Percentiles rank a stretch among this genome's conserved stretches.
phyloP scores from a whole-genome alignment of 768 basidiomycete species.

The Panaeolus papilionaceus region DNA sequence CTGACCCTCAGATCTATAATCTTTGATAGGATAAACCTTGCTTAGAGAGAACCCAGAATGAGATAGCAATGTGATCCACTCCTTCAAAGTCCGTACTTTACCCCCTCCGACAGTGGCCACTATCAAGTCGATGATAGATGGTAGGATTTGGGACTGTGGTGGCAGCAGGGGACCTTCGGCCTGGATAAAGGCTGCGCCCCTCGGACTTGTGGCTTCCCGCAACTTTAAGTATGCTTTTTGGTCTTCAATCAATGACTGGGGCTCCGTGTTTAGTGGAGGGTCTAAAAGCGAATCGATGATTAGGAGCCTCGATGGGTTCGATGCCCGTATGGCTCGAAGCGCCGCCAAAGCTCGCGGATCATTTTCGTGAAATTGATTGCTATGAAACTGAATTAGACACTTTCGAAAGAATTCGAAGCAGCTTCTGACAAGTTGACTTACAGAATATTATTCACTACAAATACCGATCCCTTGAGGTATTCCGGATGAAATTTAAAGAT shows the following conservation, averaged over 20 bases:
- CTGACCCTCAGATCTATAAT: slow-evolving; percentile 5
- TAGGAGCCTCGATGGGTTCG: slow-evolving; percentile 3
- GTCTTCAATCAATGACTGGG: not conserved
- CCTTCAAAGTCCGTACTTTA: slow-evolving; percentile 10
- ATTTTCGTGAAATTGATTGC: slow-evolving; percentile 1
- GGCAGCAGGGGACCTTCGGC: not conserved
- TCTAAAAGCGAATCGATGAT: not conserved
- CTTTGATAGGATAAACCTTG: not conserved
- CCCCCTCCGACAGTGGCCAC: slow-evolving; percentile 4
- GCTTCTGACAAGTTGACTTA: not conserved
- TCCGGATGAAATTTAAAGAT: slow-evolving; percentile 11
- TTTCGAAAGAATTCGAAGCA: not conserved
- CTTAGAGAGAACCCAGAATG: slow-evolving; percentile 1
- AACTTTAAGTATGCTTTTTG: not conserved
- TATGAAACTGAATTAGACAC: not conserved
- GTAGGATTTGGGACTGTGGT: slow-evolving; percentile 4
- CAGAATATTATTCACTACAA: slow-evolving; percentile 2
- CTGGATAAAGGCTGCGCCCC: not conserved
- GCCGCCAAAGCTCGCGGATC: not conserved
- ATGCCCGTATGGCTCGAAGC: slow-evolving; percentile 12
- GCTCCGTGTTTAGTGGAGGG: slow-evolving; percentile 2
- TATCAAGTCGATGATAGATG: slow-evolving; percentile 9
- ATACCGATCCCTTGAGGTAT: slow-evolving; percentile 8
- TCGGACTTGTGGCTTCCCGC: not conserved
- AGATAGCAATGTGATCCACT: not conserved